Base-by-base conservation (phyloP, 2,329 filamentous ascomycete genomes). In the Fusarium algeriense region DNA sequence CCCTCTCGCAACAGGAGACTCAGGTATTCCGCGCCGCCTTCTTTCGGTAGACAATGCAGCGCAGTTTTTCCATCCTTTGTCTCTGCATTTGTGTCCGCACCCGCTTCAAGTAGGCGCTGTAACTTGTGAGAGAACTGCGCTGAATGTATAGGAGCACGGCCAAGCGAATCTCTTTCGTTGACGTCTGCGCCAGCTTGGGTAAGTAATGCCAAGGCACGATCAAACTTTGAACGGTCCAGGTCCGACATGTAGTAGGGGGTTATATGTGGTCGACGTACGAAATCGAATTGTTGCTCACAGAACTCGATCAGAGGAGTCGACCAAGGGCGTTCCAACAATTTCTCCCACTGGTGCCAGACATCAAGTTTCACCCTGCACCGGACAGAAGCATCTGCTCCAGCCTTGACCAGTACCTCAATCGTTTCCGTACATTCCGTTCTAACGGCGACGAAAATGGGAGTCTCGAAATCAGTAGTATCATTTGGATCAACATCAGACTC, bases 401-500 rank as follows among this genome's bases (percentile, higher is more conserved):
- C 73, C 15, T 77, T 56, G 4, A 82, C 56, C 30, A 83, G 63
- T 2, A 71, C 46, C 11, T 60, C 50, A 2, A 80, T 60, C 7
- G 75, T 60, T 3, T 64, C 62, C 6, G 69, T 19, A 26, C 77
- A 49, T 19, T 5, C 6, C 6, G 1, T 14, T 0, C 57, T 37
- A 6, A 67, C 69, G 4, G 71, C 72, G 14, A 67, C 48, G 20
- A 69, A 75, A 3, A 81, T 59, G 7, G 75, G 55, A 4, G 77
- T 78, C 11, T 75, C 37, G 3, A 70, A 69, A 1, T 23, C 23
- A 3, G 73, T 40, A 17, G 48, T 73, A 23, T 70, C 68, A 35
- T 83, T 81, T 14, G 80, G 64, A 53, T 82, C 69, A 10, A 81
- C 64, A 11, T 73, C 74, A 9, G 80, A 75, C 60, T 79, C 64